Evolutionary conservation across 2,329 filamentous ascomycete species (phyloP).

Genomic region (Fusarium palustre): DNA sequence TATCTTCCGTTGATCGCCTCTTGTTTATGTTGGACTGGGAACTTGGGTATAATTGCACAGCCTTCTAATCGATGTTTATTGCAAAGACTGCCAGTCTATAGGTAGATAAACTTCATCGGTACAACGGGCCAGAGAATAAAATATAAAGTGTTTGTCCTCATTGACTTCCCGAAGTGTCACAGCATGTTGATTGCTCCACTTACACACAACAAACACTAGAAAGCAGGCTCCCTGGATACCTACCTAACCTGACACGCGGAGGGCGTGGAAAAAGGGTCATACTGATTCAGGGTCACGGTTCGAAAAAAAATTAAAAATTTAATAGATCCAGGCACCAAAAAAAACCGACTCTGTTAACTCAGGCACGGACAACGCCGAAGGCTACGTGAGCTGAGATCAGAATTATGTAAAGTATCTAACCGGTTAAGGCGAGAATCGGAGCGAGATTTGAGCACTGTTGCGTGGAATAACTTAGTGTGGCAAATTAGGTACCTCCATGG

Average conservation of each 20-base stretch:
- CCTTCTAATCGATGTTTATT: not conserved
- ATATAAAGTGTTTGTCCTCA: not conserved
- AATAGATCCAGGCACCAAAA: not conserved
- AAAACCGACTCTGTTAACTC: conserved; percentile 15
- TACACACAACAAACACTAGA: not conserved
- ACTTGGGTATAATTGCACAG: not conserved
- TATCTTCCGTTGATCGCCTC: not conserved
- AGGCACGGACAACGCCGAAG: conserved; percentile 40
- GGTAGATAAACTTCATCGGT: not conserved
- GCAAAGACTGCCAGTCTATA: not conserved
- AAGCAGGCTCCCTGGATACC: not conserved
- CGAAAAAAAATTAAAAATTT: conserved; percentile 12
- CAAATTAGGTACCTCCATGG: conserved; percentile 15
- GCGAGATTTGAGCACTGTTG: conserved; percentile 13
- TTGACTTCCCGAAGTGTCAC: not conserved
- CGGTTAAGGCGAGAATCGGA: conserved; percentile 2
- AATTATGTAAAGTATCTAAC: conserved; percentile 38
- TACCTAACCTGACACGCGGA: conserved; percentile 1
- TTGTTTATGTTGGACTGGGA: not conserved
- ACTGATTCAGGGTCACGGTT: not conserved
- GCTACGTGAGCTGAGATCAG: conserved; percentile 32
- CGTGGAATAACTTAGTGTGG: conserved; percentile 27
- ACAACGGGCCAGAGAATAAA: not conserved
- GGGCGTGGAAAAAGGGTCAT: not conserved
- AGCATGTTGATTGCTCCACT: not conserved